phyloP scores from a whole-genome alignment of 441 rosid genomes.

The Lepidium campestre region DNA sequence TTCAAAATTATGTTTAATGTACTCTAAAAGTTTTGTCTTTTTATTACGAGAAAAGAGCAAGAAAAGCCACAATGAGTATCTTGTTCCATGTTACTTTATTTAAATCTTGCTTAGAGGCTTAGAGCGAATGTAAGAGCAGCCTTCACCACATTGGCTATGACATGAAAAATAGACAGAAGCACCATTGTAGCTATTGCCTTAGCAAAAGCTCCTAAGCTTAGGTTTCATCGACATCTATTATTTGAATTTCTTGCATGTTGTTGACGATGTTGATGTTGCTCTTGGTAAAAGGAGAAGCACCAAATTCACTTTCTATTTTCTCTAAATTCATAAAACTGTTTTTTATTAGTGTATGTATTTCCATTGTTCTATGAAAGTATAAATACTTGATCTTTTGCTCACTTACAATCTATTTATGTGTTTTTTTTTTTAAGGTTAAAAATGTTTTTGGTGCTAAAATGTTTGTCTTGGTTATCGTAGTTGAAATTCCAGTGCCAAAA shows the following conservation, averaged over 20 bases:
- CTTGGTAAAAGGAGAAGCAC: conserved; percentile 14
- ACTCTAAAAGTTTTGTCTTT: background rate
- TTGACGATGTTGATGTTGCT: conserved; percentile 30
- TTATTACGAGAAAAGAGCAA: conserved; percentile 67
- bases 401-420: no score
- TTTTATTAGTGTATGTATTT: conserved; percentile 9
- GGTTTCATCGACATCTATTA: conserved; percentile 61
- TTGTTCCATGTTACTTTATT: conserved; percentile 48
- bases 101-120: conserved; percentile 46
- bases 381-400: no score
- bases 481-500: no score
- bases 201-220: conserved; percentile 64
- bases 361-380: conserved; percentile 4
- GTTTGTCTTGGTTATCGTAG: no score
- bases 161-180: conserved; percentile 56
- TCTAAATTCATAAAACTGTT: background rate
- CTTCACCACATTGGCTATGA: conserved; percentile 55
- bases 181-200: conserved; percentile 69
- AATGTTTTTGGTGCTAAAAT: no score
- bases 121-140: conserved; percentile 64
- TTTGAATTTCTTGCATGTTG: conserved; percentile 47
- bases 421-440: no score
- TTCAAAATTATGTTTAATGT: conserved; percentile 25
- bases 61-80: conserved; percentile 69
- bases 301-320: conserved; percentile 43